A percentile compares a stretch with the other conserved stretches of the same genome.
Evolutionary conservation across 225 moss, liverwort and hornwort species (phyloP).

Genomic region (Polytrichum commune): DNA sequence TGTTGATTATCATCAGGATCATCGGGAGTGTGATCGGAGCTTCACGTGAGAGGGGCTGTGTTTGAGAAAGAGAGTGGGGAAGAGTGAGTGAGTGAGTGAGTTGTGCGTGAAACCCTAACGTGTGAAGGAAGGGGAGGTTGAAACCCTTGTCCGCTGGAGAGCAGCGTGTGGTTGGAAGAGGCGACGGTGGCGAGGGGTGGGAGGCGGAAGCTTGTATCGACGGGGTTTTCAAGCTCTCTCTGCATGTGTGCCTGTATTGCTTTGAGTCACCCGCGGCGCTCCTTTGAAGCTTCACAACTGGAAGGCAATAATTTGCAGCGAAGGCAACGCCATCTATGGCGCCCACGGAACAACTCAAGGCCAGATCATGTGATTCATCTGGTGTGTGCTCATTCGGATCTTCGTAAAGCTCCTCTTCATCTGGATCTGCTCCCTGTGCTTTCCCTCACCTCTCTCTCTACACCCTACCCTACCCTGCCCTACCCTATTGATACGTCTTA

Average conservation of each 20-base stretch:
- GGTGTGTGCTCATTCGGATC: constrained; percentile 27
- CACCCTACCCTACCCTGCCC: background rate
- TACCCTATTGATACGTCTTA: constrained; percentile 7
- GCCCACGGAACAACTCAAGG: constrained; percentile 82
- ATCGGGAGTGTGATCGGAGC: constrained; percentile 31
- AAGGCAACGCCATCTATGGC: constrained; percentile 98
- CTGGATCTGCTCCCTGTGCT: background rate
- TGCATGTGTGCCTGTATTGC: constrained; percentile 79
- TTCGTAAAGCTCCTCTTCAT: background rate
- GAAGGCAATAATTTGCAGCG: constrained; percentile 87
- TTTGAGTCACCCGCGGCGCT: constrained; percentile 65
- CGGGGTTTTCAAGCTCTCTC: constrained; percentile 55
- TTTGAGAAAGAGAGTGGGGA: constrained; percentile 15
- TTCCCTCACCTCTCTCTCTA: background rate
- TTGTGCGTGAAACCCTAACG: background rate
- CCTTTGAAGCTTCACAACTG: constrained; percentile 90
- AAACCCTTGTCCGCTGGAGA: background rate
- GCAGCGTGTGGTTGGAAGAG: background rate
- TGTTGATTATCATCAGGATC: background rate
- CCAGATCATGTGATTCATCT: constrained; percentile 46
- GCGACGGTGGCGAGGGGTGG: constrained; percentile 43
- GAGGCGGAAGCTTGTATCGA: constrained; percentile 39
- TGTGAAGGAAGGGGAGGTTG: background rate
- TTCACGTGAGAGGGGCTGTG: constrained; percentile 29
- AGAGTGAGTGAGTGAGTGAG: background rate